Base-by-base conservation (phyloP, 805 yeast genomes). In the Zygotorulaspora florentina region DNA sequence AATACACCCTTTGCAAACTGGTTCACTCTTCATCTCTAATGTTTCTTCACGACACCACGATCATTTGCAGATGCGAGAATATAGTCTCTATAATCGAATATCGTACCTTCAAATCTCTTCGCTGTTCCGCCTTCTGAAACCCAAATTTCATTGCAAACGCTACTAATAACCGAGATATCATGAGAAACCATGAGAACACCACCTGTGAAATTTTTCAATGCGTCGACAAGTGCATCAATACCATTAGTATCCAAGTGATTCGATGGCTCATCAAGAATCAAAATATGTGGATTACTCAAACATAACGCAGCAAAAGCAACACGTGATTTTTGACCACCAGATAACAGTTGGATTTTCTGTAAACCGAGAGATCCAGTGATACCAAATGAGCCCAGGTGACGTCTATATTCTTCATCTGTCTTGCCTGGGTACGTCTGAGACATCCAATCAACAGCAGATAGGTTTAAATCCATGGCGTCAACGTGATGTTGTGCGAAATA, bases 401-500 rank as follows among this genome's bases (percentile, higher is more conserved):
- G 83, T 73, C 99, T 83, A 66, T 91, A 91, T 67, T 93, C 98
- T 69, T 93, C 98, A 61, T 89, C 98, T 2, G 89, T 80, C 66
- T 83, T 88, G 46, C 98, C 98, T 1, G 97, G 99, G 73, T 75
- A 88, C 4, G 83, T 79, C 50, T 77, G 73, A 8, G 95, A 83
- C 87, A 93, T 79, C 98, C 99, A 93, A 40, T 87, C 83, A 8
- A 93, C 96, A 0, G 99, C 97, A 46, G 87, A 85, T 36, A 80
- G 69, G 12, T 67, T 75, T 56, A 90, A 71, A 62, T 93, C 98
- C 96, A 93, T 87, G n/a, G 90, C 84, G 59, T 93, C 99, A 55
- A 93, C 95, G 61, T 93, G 99, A 66, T 93, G 98, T 72, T 93
- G 99, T 12, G 99, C 97, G 71, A 93, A 93, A 67, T 93, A 93